These are phyloP conservation scores for Silene latifolia DNA, from an alignment of 148 eudicot species.

Conservation along the genomic window DNA sequence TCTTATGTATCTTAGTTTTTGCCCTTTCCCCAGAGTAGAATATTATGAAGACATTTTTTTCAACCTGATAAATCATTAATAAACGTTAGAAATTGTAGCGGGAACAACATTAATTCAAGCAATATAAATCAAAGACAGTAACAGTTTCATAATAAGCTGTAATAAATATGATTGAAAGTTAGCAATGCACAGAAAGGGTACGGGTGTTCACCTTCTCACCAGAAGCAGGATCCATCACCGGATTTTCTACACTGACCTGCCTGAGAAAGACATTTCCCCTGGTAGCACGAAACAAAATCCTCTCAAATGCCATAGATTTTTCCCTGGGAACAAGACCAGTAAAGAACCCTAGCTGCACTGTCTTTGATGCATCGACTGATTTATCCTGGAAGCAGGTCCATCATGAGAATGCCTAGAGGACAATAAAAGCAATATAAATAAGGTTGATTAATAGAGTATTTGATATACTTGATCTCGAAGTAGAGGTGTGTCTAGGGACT, in stretches of 20 bases:
- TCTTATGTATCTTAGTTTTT: constrained; percentile 78
- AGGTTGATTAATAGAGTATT: not conserved
- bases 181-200: constrained; percentile 11
- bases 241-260: constrained; percentile 64
- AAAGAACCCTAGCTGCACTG: constrained; percentile 76
- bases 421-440: not conserved
- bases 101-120: not conserved
- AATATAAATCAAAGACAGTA: not conserved
- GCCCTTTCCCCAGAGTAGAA: constrained; percentile 96
- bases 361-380: constrained; percentile 68
- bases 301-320: constrained; percentile 86
- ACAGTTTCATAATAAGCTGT: not conserved
- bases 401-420: constrained; percentile 14
- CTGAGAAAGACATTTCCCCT: constrained; percentile 88
- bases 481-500: constrained; percentile 79
- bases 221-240: constrained; percentile 80
- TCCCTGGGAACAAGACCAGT: constrained; percentile 88
- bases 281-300: constrained; percentile 97
- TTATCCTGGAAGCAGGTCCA: constrained; percentile 44
- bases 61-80: constrained; percentile 49
- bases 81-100: not conserved
- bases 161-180: not conserved
- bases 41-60: constrained; percentile 80
- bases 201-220: constrained; percentile 67
- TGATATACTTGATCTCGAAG: constrained; percentile 56